These are phyloP conservation scores for Pilobolus umbonatus DNA, from an alignment of 192 early-diverging fungal genomes.

Conservation along the genomic window DNA sequence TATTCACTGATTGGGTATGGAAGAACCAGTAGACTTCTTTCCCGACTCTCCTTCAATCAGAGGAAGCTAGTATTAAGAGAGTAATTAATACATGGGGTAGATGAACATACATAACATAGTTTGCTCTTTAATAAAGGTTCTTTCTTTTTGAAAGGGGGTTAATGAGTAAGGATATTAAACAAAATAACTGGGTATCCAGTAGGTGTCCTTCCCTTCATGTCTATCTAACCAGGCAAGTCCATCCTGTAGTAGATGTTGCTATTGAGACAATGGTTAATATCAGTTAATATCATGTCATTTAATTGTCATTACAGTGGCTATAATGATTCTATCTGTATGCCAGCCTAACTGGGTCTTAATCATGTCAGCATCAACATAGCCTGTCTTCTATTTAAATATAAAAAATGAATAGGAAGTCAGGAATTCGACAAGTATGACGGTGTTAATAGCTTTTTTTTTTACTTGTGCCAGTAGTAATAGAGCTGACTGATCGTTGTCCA, in stretches of 20 bases:
- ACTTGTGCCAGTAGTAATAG: constrained; percentile 73
- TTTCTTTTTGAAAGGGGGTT: too few relatives aligned
- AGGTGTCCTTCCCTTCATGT: constrained; percentile 45
- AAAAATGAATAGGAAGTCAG: not conserved
- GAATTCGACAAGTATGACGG: not conserved
- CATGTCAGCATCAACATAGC: constrained; percentile 38
- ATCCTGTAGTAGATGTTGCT: constrained; percentile 67
- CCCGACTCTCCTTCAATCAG: too few relatives aligned
- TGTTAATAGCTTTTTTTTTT: not conserved
- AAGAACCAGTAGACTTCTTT: too few relatives aligned
- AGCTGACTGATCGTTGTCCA: constrained; percentile 75
- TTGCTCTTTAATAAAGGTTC: too few relatives aligned
- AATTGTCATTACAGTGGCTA: constrained; percentile 46
- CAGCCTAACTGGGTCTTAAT: constrained; percentile 47
- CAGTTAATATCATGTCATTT: constrained; percentile 9
- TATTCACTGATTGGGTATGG: too few relatives aligned
- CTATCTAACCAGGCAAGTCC: constrained; percentile 74
- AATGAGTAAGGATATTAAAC: constrained; percentile 11
- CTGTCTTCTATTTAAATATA: constrained; percentile 28
- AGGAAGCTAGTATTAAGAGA: too few relatives aligned
- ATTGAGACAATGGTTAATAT: not conserved
- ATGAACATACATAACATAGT: too few relatives aligned
- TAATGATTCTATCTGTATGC: constrained; percentile 48
- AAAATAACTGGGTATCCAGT: constrained; percentile 61
- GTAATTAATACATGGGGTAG: too few relatives aligned